Base-by-base conservation (phyloP, 2,329 filamentous ascomycete genomes). In the Colletotrichum sansevieriae region DNA sequence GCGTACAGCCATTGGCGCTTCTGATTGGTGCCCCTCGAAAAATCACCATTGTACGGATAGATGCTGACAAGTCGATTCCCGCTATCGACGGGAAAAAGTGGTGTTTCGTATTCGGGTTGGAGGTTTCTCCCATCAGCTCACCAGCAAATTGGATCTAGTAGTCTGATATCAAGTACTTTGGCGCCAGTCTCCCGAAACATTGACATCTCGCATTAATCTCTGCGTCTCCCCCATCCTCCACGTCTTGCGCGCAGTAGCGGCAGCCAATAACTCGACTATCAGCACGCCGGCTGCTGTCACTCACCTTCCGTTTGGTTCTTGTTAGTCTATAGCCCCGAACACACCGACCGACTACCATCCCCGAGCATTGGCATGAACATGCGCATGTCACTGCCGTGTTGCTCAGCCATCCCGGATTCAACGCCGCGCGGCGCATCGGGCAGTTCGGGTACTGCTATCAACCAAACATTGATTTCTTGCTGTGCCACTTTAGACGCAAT, bases 31-130 rank as follows among this genome's bases (percentile, higher is more conserved):
- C 8, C 49, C 33, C 29, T 37, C 47, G 29, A 20, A 37, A 37
- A 12, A 22, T 15, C 18, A 25, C 33, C 29, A 39, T 37, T 39
- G 35, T 13, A 11, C 12, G 2, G 35, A 4, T 12, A 22, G 20
- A 44, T 60, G 33, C 57, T 51, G n/a, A 60, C 57, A 58, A 22
- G 29, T 49, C 49, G 44, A 57, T 57, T 57, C 54, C 37, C 54
- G 54, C 22, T n/a, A 35, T 57, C 13, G 54, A 57, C 22, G 37
- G 46, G 20, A 13, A 11, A 52, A 12, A 39, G 18, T 25, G 11
- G 5, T 20, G n/a, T 37, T 51, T 62, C 63, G 57, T 65, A 65
- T 65, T 65, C 56, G 63, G 56, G 12, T 65, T 37, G 37, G 15
- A 61, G 56, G 41, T 33, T n/a, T 15, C 25, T n/a, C 41, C 56